Conservation (phyloP, 2,329 filamentous ascomycete genomes). For the Myriosclerotinia duriaeana region DNA sequence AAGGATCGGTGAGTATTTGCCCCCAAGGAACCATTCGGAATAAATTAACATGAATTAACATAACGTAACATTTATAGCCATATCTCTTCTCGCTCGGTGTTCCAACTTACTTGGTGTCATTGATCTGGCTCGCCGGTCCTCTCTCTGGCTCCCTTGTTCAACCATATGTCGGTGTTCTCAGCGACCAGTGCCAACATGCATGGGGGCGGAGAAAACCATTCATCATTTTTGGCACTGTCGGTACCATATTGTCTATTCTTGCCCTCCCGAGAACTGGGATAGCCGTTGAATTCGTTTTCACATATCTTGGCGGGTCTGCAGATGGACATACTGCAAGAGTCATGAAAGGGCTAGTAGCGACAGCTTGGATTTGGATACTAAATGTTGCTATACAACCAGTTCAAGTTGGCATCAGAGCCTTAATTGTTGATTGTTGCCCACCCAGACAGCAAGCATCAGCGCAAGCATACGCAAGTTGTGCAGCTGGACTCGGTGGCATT, state of each 20-base stretch:
- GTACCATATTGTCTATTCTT: slow-evolving; percentile 47
- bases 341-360: slow-evolving; percentile 42
- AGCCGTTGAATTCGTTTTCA: neutral
- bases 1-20: neutral
- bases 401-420: slow-evolving; percentile 39
- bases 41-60: no score
- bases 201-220: slow-evolving; percentile 52
- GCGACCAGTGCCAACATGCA: slow-evolving; percentile 48
- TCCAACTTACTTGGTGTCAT: neutral
- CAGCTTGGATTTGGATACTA: slow-evolving; percentile 48
- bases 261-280: neutral
- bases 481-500: slow-evolving; percentile 38
- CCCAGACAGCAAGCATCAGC: slow-evolving; percentile 38
- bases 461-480: slow-evolving; percentile 38
- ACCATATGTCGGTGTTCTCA: slow-evolving; percentile 53
- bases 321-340: neutral
- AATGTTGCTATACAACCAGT: slow-evolving; percentile 40
- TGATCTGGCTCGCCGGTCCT: slow-evolving; percentile 53
- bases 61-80: neutral
- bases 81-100: slow-evolving; percentile 5
- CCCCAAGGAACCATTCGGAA: neutral
- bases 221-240: slow-evolving; percentile 50
- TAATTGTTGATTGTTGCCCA: slow-evolving; percentile 40
- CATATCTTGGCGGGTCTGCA: neutral
- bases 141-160: slow-evolving; percentile 53